Conservation (phyloP, 768 basidiomycete genomes). For the Amanita molliuscula region DNA sequence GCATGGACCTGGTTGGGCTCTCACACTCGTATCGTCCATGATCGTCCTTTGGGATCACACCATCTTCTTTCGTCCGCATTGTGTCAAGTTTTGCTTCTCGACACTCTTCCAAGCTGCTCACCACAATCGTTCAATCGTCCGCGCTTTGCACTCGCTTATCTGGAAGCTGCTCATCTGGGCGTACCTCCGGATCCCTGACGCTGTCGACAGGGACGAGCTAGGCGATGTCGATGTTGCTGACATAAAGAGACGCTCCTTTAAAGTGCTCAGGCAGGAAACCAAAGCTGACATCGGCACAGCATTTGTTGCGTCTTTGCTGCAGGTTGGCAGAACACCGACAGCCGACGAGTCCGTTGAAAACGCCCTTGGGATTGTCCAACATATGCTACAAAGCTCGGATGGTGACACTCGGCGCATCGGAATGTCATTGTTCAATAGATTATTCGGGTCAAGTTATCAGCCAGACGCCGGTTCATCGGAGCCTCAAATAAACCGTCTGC, state of each 20-base stretch:
- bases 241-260: conserved; percentile 23
- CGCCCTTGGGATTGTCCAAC: conserved; percentile 6
- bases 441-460: neutral
- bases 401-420: conserved; percentile 2
- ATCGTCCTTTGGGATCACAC: conserved; percentile 34
- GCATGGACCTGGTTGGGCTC: conserved; percentile 31
- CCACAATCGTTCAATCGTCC: conserved; percentile 25
- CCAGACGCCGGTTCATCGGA: neutral
- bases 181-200: conserved; percentile 28
- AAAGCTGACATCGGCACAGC: conserved; percentile 30
- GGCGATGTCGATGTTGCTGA: conserved; percentile 5
- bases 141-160: conserved; percentile 28
- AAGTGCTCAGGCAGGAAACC: conserved; percentile 36
- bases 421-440: conserved; percentile 1
- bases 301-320: conserved; percentile 31
- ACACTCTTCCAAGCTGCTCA: conserved; percentile 21
- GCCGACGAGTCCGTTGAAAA: conserved; percentile 2
- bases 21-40: conserved; percentile 33
- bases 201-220: conserved; percentile 12
- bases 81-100: conserved; percentile 27
- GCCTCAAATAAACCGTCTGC: neutral
- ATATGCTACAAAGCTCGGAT: conserved; percentile 6
- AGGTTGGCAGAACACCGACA: neutral
- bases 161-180: conserved; percentile 54
- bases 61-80: conserved; percentile 29